phyloP scores from a whole-genome alignment of 257 asterid species.

The Solanum chmielewskii region DNA sequence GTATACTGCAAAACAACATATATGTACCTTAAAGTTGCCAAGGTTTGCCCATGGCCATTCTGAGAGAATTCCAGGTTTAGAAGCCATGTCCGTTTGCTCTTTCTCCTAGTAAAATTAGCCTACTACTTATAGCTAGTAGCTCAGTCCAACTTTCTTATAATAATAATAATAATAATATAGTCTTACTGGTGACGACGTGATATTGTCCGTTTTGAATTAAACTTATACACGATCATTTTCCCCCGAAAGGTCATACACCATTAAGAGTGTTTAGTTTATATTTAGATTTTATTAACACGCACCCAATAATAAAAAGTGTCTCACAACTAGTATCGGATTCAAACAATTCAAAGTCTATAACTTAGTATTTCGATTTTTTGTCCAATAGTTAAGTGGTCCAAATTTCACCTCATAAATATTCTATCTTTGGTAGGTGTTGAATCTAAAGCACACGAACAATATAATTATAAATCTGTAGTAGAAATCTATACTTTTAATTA shows the following conservation, averaged over 20 bases:
- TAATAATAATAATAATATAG: neutral
- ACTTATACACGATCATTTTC: accelerated
- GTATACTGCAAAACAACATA: neutral
- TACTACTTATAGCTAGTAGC: neutral
- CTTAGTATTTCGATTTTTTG: too few relatives aligned
- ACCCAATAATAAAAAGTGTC: neutral
- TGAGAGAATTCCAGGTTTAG: conserved; percentile 66
- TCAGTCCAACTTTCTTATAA: neutral
- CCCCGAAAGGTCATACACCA: neutral
- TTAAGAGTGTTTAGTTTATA: neutral
- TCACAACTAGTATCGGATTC: accelerated
- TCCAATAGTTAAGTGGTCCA: neutral
- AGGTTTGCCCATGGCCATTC: conserved; percentile 85
- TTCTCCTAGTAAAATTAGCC: neutral
- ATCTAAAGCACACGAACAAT: neutral
- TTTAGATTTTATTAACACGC: neutral
- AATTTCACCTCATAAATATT: neutral
- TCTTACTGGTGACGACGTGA: neutral
- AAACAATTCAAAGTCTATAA: neutral
- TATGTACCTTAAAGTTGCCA: conserved; percentile 53
- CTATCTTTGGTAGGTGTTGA: neutral
- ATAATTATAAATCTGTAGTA: neutral
- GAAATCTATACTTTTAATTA: neutral
- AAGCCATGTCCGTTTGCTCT: conserved; percentile 30
- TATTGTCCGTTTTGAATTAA: neutral